Evolutionary conservation across 805 yeast species (phyloP).

Genomic region (Wickerhamiella azyma): DNA sequence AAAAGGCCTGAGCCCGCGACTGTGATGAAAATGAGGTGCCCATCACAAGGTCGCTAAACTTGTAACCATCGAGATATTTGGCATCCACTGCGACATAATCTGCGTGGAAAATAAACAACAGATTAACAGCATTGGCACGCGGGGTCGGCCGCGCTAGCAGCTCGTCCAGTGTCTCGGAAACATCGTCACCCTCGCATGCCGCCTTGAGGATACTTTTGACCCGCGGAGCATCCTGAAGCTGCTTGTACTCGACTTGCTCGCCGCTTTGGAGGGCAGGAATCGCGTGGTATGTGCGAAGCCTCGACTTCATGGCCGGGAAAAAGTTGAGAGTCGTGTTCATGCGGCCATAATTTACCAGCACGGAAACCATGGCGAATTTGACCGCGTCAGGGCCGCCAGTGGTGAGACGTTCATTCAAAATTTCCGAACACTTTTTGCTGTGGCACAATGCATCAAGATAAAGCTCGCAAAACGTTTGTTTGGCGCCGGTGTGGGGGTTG

Average conservation of each 20-base stretch:
- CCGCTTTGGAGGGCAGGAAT: conserved; percentile 78
- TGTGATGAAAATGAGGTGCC: conserved; percentile 44
- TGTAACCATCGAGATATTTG: conserved; percentile 25
- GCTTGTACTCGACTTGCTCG: conserved; percentile 39
- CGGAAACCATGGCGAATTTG: conserved; percentile 66
- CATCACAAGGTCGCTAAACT: conserved; percentile 46
- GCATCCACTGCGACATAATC: conserved; percentile 37
- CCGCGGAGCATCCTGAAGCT: conserved; percentile 89
- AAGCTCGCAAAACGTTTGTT: conserved; percentile 66
- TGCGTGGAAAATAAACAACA: conserved; percentile 61
- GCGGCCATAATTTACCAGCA: conserved; percentile 82
- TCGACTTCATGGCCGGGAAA: conserved; percentile 90
- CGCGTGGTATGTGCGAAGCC: conserved; percentile 82
- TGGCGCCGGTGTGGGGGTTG: conserved; percentile 26
- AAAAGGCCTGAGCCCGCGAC: conserved; percentile 55
- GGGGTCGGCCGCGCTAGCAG: conserved; percentile 20
- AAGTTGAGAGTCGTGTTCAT: conserved; percentile 89
- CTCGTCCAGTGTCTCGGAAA: conserved; percentile 18
- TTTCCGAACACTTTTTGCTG: conserved; percentile 68
- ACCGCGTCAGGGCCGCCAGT: conserved; percentile 48
- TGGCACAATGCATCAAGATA: conserved; percentile 73
- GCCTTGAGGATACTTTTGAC: conserved; percentile 80
- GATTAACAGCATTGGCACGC: conserved; percentile 57
- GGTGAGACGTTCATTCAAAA: conserved; percentile 63
- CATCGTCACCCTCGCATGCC: conserved; percentile 55